Conservation (phyloP, 1,139 yeast species). For the Tardiomyces depauwii region DNA sequence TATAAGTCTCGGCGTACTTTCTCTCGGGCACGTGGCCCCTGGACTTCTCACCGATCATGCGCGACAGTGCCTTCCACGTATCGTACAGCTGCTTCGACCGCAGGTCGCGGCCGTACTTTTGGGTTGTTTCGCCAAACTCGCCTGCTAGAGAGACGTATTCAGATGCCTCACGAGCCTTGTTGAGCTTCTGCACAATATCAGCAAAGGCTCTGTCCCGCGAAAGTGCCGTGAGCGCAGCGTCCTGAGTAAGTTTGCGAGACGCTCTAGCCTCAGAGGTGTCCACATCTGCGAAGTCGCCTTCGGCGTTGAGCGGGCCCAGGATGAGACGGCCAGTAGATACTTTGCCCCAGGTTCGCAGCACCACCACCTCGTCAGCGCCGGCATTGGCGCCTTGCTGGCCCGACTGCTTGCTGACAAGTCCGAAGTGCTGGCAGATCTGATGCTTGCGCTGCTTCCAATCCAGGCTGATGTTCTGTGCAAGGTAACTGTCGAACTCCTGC, state of each 20-base stretch:
- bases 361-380: neutral
- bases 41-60: slow-evolving; percentile 20
- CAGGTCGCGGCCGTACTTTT: slow-evolving; percentile 18
- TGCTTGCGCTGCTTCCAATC: slow-evolving; percentile 80
- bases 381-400: neutral
- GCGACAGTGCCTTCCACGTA: slow-evolving; percentile 25
- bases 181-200: slow-evolving; percentile 54
- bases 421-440: slow-evolving; percentile 59
- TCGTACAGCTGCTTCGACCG: slow-evolving; percentile 29
- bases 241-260: slow-evolving; percentile 6
- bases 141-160: slow-evolving; percentile 40
- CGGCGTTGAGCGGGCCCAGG: slow-evolving; percentile 25
- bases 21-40: slow-evolving; percentile 32
- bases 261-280: slow-evolving; percentile 11
- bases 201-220: slow-evolving; percentile 42
- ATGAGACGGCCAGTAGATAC: slow-evolving; percentile 24
- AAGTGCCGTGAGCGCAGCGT: slow-evolving; percentile 4
- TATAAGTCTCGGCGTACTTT: slow-evolving; percentile 31
- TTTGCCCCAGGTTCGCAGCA: slow-evolving; percentile 19
- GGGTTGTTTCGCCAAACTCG: slow-evolving; percentile 39
- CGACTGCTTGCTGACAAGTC: slow-evolving; percentile 22
- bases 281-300: slow-evolving; percentile 22
- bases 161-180: slow-evolving; percentile 50
- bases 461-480: slow-evolving; percentile 58
- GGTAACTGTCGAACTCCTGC: slow-evolving; percentile 68